Percentiles rank a stretch among this genome's conserved stretches.
Conservation (phyloP, 129 eudicot genomes). For the Pseudognaphalium luteoalbum region DNA sequence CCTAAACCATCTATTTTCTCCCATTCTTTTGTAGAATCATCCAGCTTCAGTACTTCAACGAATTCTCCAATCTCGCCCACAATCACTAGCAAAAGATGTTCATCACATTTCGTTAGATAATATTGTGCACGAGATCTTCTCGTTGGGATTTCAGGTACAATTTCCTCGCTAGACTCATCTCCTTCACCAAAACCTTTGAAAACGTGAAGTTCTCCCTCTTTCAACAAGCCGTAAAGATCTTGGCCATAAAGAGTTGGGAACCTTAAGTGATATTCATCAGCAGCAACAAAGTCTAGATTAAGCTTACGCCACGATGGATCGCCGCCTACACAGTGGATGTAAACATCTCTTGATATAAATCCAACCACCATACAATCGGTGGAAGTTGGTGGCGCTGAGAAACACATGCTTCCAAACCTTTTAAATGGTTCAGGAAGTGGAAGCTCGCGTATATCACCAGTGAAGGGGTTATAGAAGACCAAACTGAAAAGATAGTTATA, state of each 20-base stretch:
- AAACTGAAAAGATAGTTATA: background rate
- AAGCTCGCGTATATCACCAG: background rate
- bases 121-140: background rate
- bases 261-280: background rate
- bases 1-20: no score
- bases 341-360: background rate
- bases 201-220: no score
- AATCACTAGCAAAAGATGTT: background rate
- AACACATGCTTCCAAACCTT: no score
- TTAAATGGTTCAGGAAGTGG: background rate
- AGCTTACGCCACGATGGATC: background rate
- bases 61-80: background rate
- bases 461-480: background rate
- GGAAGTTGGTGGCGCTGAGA: background rate
- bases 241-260: background rate
- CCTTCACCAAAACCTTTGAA: background rate
- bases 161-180: background rate
- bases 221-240: background rate
- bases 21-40: conserved; percentile 3
- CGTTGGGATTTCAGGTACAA: background rate
- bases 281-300: background rate
- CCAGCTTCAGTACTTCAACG: background rate
- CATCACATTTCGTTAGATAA: background rate
- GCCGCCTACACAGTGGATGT: background rate
- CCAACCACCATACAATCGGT: background rate